Base-by-base conservation (phyloP, 108 stramenopile species). In the Discostella stelligeroides region DNA sequence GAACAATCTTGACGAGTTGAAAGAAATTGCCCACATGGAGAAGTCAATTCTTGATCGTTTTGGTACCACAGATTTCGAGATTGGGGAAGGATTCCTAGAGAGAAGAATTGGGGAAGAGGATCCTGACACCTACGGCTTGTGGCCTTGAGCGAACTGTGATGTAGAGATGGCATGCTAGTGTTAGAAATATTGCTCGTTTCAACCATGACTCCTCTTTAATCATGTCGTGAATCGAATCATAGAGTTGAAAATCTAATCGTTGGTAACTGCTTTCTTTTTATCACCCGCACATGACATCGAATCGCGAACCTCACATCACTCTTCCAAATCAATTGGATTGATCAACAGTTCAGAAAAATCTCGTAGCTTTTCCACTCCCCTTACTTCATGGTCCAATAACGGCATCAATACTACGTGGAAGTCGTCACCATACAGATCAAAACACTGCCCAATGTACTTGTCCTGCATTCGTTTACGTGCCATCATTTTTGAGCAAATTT, bases 361-460 rank as follows among this genome's bases (percentile, higher is more conserved):
- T 66, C 88, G 89, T 45, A 97, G 80, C 68, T 92, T 90, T 37
- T 94, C 96, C 7, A 81, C 82, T 46, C 96, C 95, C 39, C 96
- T 84, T 7, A 99, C 98, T 81, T 99, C 99, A 75, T 95, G 88
- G 85, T 98, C 97, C 82, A 98, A 82, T 57, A 98, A 77, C 11
- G 99, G 99, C 97, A 98, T 97, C 73, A 98, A 84, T 11, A 90
- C 84, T 23, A 99, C 96, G 81, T 99, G 95, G 78, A 99, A 98
- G 70, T 98, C 99, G 60, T 98, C 94, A 20, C 92, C 98, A 72
- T 99, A 99, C 43, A 99, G 73, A 86, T 98, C 97, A 67, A 97
- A 97, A 72, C 98, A 97, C 80, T 99, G 99, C 25, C 94, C 96
- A 70, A 99, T 97, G 84, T 99, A 99, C 81, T 98, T 97, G 90